These are phyloP conservation scores for Ilyonectria robusta DNA, from an alignment of 2,329 filamentous ascomycete genomes.

Conservation along the genomic window DNA sequence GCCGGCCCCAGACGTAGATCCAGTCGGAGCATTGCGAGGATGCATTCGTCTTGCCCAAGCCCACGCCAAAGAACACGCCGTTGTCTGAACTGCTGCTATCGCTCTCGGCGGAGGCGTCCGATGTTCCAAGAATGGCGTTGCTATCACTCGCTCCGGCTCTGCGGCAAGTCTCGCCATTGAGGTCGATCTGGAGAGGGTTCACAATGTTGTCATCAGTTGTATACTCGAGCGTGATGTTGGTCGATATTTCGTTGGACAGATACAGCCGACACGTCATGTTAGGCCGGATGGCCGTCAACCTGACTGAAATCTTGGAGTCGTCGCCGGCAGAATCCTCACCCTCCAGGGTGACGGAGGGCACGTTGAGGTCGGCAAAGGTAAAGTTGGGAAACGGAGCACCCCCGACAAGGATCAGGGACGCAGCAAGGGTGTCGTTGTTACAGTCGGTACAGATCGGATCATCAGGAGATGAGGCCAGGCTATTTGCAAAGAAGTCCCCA, in stretches of 20 bases:
- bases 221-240: slow-evolving; percentile 43
- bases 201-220: slow-evolving; percentile 31
- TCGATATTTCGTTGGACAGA: slow-evolving; percentile 38
- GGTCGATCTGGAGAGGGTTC: slow-evolving; percentile 43
- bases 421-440: slow-evolving; percentile 48
- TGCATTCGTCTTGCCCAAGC: slow-evolving; percentile 34
- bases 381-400: slow-evolving; percentile 54
- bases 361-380: slow-evolving; percentile 52
- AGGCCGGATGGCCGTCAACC: slow-evolving; percentile 51
- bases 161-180: slow-evolving; percentile 41
- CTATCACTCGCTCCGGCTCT: slow-evolving; percentile 25
- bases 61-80: slow-evolving; percentile 39
- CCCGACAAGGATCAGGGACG: slow-evolving; percentile 53
- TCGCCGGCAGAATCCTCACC: slow-evolving; percentile 24
- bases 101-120: slow-evolving; percentile 8
- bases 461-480: slow-evolving; percentile 39
- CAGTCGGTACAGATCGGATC: slow-evolving; percentile 44
- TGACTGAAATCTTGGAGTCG: slow-evolving; percentile 42
- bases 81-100: neutral
- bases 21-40: slow-evolving; percentile 50
- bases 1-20: slow-evolving; percentile 55
- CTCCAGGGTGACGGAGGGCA: slow-evolving; percentile 43
- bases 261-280: slow-evolving; percentile 47
- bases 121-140: slow-evolving; percentile 40
- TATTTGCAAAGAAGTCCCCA: slow-evolving; percentile 51